These are phyloP conservation scores for Monosporascus sp. DNA, from an alignment of 2,329 filamentous ascomycete genomes.

Conservation along the genomic window DNA sequence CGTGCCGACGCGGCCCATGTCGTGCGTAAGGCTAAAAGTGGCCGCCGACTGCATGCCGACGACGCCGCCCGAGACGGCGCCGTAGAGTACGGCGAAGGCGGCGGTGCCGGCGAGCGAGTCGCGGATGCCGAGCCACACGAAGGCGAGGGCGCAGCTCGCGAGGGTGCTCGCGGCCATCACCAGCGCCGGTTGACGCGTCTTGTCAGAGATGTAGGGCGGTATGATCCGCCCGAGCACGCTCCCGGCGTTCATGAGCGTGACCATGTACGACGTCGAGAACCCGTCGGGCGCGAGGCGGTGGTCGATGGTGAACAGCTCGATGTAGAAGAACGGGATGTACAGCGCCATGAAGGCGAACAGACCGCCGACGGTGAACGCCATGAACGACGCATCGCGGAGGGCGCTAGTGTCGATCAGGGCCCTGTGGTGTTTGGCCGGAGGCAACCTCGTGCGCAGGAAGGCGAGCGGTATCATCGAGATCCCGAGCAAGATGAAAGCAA, in stretches of 20 bases:
- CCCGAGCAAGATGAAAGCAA: slow-evolving; percentile 35
- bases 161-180: slow-evolving; percentile 26
- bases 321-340: slow-evolving; percentile 46
- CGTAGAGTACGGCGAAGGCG: slow-evolving; percentile 39
- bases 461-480: slow-evolving; percentile 29
- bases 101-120: slow-evolving; percentile 30
- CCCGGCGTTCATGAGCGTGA: slow-evolving; percentile 40
- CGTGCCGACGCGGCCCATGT: slow-evolving; percentile 30
- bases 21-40: slow-evolving; percentile 30
- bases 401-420: slow-evolving; percentile 31
- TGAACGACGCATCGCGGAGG: slow-evolving; percentile 33
- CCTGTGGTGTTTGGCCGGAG: slow-evolving; percentile 21
- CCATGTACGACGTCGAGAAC: slow-evolving; percentile 34
- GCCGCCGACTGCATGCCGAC: slow-evolving; percentile 38
- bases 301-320: slow-evolving; percentile 36
- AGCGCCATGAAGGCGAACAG: slow-evolving; percentile 39
- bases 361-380: slow-evolving; percentile 30
- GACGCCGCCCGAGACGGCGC: slow-evolving; percentile 40
- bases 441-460: slow-evolving; percentile 28
- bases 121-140: slow-evolving; percentile 34
- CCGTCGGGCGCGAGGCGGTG: slow-evolving; percentile 30
- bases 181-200: slow-evolving; percentile 35
- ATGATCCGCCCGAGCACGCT: slow-evolving; percentile 41
- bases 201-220: slow-evolving; percentile 40
- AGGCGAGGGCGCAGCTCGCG: slow-evolving; percentile 31